phyloP scores from a whole-genome alignment of 495 filamentous ascomycete genomes.

The Tuber indicum region DNA sequence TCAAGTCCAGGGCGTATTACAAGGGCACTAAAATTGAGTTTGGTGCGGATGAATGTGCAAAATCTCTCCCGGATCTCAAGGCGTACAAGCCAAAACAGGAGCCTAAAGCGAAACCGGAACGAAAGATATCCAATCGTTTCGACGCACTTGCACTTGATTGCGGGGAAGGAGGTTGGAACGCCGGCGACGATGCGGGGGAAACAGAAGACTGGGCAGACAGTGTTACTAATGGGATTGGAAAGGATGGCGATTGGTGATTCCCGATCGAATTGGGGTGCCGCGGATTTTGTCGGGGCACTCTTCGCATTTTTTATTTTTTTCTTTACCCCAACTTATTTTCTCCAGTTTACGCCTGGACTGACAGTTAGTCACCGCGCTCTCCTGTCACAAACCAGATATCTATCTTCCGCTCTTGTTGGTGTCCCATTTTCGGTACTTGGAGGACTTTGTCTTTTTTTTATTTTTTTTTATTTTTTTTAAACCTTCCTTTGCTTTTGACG shows the following conservation, averaged over 20 bases:
- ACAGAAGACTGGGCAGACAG: constrained; percentile 26
- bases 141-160: constrained; percentile 21
- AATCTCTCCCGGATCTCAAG: constrained; percentile 48
- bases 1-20: constrained; percentile 70
- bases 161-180: constrained; percentile 17
- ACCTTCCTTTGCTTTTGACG: not conserved
- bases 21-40: constrained; percentile 67
- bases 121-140: constrained; percentile 30
- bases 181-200: constrained; percentile 14
- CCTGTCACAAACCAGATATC: not conserved
- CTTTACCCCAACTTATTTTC: not conserved
- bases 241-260: constrained; percentile 17
- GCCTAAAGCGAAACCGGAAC: constrained; percentile 17
- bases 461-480: not conserved
- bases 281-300: not conserved
- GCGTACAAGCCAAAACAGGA: constrained; percentile 21
- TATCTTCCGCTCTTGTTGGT: not conserved
- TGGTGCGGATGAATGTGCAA: constrained; percentile 67
- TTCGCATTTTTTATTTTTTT: not conserved
- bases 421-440: not conserved
- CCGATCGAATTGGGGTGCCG: not conserved
- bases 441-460: not conserved
- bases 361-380: not conserved
- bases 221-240: constrained; percentile 9
- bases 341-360: not conserved